These are phyloP conservation scores for Citrus cavaleriei DNA, from an alignment of 345 rosid species.

Conservation along the genomic window DNA sequence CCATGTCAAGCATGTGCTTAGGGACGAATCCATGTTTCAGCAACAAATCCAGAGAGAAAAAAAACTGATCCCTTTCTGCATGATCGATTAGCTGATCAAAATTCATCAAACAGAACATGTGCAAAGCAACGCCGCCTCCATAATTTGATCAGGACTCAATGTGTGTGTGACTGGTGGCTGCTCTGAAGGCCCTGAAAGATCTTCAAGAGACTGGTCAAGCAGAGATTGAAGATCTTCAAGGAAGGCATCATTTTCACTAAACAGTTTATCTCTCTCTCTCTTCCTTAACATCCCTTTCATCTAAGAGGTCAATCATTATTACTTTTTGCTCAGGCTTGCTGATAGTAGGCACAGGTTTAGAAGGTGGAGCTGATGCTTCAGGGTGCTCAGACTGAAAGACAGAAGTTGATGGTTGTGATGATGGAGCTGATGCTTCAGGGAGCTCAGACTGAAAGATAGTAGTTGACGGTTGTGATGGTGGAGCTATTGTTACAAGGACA, in stretches of 20 bases:
- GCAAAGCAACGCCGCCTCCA: background rate
- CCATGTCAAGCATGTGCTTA: background rate
- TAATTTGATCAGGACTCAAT: background rate
- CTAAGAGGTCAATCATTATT: too few species aligned
- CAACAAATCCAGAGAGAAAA: constrained; percentile 3
- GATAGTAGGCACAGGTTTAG: too few species aligned
- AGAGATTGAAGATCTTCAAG: background rate
- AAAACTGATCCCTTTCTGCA: background rate
- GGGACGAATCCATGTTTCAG: background rate
- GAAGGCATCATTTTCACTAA: background rate
- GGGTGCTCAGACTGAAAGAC: background rate
- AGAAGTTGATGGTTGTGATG: background rate
- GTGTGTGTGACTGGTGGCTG: background rate
- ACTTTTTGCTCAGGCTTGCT: too few species aligned
- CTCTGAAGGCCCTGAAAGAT: background rate
- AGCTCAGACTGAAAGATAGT: too few species aligned
- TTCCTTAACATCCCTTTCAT: background rate
- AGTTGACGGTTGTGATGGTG: background rate
- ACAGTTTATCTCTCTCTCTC: background rate
- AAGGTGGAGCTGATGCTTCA: too few species aligned
- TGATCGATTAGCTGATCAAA: background rate
- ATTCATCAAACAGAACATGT: background rate
- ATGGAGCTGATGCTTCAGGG: background rate
- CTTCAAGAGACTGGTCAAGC: background rate
- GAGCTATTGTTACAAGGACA: background rate